Percentiles rank a stretch among this genome's conserved stretches.
Evolutionary conservation across 805 yeast species (phyloP).

Genomic region (Dipodascus albidus): DNA sequence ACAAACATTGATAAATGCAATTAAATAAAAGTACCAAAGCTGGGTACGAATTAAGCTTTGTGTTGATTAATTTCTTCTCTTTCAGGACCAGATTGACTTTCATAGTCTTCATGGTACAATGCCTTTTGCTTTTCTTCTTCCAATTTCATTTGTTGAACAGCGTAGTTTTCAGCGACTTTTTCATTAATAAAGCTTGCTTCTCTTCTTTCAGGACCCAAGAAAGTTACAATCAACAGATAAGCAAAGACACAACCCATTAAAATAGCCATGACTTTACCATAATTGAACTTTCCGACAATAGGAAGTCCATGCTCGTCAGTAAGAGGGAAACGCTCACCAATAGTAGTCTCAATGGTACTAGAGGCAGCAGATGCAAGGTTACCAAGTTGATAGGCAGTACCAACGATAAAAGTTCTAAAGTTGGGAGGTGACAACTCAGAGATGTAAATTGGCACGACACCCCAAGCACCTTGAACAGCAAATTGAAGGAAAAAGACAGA

Average conservation of each 20-base stretch:
- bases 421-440: slow-evolving; percentile 57
- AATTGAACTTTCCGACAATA: slow-evolving; percentile 33
- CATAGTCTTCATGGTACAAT: neutral
- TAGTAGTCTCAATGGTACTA: slow-evolving; percentile 55
- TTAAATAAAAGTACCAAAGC: too few species aligned
- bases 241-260: slow-evolving; percentile 57
- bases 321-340: slow-evolving; percentile 51
- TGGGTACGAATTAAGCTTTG: too few species aligned
- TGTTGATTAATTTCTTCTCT: neutral
- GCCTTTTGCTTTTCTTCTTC: neutral
- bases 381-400: slow-evolving; percentile 60
- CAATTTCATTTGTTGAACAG: neutral
- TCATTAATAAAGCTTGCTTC: slow-evolving; percentile 8
- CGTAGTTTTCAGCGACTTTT: neutral
- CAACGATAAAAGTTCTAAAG: slow-evolving; percentile 49
- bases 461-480: slow-evolving; percentile 67
- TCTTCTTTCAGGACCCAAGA: slow-evolving; percentile 47
- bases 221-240: slow-evolving; percentile 34
- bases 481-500: slow-evolving; percentile 55
- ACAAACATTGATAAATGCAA: too few species aligned
- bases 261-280: slow-evolving; percentile 59
- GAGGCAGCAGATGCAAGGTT: slow-evolving; percentile 62
- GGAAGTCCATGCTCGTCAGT: slow-evolving; percentile 23
- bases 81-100: neutral
- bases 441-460: slow-evolving; percentile 55